Percentiles rank a stretch among this genome's conserved stretches.
Evolutionary conservation across 1,139 yeast genomes (phyloP).

Genomic region (Hansenula lynferdii): DNA sequence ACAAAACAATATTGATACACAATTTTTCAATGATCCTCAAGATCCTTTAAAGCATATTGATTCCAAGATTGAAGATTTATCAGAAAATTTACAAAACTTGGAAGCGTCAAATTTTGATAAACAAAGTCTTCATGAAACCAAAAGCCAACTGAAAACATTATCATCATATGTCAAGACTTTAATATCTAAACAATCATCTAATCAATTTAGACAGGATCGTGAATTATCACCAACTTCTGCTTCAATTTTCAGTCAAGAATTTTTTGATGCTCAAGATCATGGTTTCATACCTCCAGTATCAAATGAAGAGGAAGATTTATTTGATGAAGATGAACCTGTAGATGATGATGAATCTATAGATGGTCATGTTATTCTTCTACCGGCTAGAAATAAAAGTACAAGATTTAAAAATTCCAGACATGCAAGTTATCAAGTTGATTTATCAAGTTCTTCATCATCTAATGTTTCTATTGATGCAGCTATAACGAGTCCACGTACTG

Average conservation of each 20-base stretch:
- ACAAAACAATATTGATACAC: too few relatives aligned
- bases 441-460: slow-evolving; percentile 9
- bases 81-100: neutral
- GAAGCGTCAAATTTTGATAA: neutral
- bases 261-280: slow-evolving; percentile 64
- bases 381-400: slow-evolving; percentile 4
- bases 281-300: too few relatives aligned
- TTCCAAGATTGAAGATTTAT: slow-evolving; percentile 10
- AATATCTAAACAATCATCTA: slow-evolving; percentile 1
- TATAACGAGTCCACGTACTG: neutral
- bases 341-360: slow-evolving; percentile 15
- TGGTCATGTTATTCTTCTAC: slow-evolving; percentile 16
- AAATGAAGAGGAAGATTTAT: slow-evolving; percentile 32
- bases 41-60: slow-evolving; percentile 3
- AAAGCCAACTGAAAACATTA: slow-evolving; percentile 6
- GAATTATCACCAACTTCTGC: slow-evolving; percentile 16
- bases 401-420: slow-evolving; percentile 4
- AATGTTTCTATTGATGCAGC: slow-evolving; percentile 2
- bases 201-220: too few relatives aligned
- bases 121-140: neutral
- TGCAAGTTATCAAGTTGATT: slow-evolving; percentile 15
- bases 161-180: slow-evolving; percentile 7
- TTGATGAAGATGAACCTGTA: slow-evolving; percentile 13
- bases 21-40: too few relatives aligned
- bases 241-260: slow-evolving; percentile 44